Conservation (phyloP, 768 basidiomycete genomes). For the Psilocybe azurescens region DNA sequence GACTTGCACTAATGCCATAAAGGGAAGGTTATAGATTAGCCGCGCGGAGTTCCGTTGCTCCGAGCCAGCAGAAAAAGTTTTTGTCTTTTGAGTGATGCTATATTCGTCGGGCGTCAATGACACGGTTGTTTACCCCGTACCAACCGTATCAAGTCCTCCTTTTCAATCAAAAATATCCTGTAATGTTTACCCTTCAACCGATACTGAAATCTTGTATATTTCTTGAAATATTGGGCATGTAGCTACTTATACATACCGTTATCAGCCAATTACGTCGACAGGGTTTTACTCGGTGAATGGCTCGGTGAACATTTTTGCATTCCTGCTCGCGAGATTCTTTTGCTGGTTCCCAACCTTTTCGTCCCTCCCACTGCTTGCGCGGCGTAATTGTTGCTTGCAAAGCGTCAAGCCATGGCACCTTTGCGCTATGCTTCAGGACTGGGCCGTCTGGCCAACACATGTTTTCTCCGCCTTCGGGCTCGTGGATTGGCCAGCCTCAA, state of each 20-base stretch:
- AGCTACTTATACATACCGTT: slow-evolving; percentile 24
- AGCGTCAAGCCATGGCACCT: slow-evolving; percentile 33
- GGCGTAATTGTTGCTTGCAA: slow-evolving; percentile 9
- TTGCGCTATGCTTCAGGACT: slow-evolving; percentile 34
- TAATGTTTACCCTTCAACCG: slow-evolving; percentile 13
- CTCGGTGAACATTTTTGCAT: slow-evolving; percentile 48
- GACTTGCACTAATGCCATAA: slow-evolving; percentile 57
- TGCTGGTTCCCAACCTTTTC: slow-evolving; percentile 24
- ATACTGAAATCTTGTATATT: slow-evolving; percentile 11
- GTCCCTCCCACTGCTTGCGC: slow-evolving; percentile 22
- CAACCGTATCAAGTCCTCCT: slow-evolving; percentile 15
- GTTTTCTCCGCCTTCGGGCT: slow-evolving; percentile 24
- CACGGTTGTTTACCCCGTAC: slow-evolving; percentile 22
- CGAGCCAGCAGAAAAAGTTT: slow-evolving; percentile 51
- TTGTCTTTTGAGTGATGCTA: slow-evolving; percentile 33
- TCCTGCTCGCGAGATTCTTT: slow-evolving; percentile 28
- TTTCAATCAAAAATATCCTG: slow-evolving; percentile 10
- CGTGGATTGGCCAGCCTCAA: slow-evolving; percentile 66
- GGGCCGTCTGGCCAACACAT: slow-evolving; percentile 27
- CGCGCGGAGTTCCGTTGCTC: slow-evolving; percentile 42
- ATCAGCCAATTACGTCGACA: slow-evolving; percentile 36
- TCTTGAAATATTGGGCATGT: slow-evolving; percentile 10
- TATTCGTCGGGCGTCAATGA: slow-evolving; percentile 25
- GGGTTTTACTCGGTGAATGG: slow-evolving; percentile 62
- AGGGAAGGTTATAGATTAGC: slow-evolving; percentile 29